Conservation (phyloP, 164 flowering plant genomes). For the Houttuynia cordata region DNA sequence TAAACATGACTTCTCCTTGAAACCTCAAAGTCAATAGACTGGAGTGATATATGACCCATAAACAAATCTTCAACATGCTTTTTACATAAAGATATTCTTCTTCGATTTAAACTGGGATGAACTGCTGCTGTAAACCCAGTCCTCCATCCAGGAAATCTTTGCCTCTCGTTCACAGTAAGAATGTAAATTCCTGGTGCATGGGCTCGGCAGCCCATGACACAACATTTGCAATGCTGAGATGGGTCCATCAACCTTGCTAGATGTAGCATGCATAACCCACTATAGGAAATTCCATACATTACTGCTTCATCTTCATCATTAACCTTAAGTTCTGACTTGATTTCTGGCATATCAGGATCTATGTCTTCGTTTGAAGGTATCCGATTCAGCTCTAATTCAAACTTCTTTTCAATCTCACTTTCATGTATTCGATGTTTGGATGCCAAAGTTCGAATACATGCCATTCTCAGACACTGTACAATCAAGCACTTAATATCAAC, state of each 20-base stretch:
- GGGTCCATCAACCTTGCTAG: constrained; percentile 48
- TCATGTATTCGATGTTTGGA: constrained; percentile 65
- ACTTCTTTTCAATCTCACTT: constrained; percentile 47
- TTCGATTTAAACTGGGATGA: constrained; percentile 69
- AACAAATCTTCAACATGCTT: constrained; percentile 68
- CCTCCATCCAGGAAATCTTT: constrained; percentile 78
- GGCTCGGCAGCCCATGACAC: constrained; percentile 54
- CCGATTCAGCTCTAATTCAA: constrained; percentile 48
- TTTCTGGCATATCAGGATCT: constrained; percentile 31
- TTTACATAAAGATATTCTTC: constrained; percentile 65
- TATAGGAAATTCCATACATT: constrained; percentile 47
- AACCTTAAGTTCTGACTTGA: constrained; percentile 17
- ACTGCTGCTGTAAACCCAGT: constrained; percentile 71
- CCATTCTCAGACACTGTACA: constrained; percentile 40
- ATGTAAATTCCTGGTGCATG: constrained; percentile 59
- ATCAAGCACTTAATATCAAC: constrained; percentile 43
- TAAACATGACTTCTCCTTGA: constrained; percentile 20
- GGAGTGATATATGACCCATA: constrained; percentile 76
- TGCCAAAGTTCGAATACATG: constrained; percentile 84
- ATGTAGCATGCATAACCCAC: constrained; percentile 73
- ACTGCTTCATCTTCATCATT: constrained; percentile 39
- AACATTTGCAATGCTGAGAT: constrained; percentile 62
- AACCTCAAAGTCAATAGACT: constrained; percentile 60
- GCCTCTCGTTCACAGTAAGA: constrained; percentile 73
- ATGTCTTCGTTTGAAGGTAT: constrained; percentile 47